Conservation (phyloP, 2,329 filamentous ascomycete genomes). For the Thermothelomyces thermophilus region DNA sequence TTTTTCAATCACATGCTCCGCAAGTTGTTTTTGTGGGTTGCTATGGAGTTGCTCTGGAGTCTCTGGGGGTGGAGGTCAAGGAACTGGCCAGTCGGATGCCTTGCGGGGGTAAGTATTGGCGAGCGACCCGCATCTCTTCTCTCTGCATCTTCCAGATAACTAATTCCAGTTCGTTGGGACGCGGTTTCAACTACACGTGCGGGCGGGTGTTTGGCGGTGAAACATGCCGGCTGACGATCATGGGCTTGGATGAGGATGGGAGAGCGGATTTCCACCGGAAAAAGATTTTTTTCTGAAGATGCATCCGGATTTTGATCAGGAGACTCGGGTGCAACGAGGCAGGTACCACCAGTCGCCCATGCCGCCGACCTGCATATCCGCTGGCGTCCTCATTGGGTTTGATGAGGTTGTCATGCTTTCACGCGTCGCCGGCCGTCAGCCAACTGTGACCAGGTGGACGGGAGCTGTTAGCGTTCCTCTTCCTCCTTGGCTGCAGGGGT, state of each 20-base stretch:
- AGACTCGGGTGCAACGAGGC: not conserved
- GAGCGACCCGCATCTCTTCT: constrained; percentile 4
- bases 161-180: constrained; percentile 8
- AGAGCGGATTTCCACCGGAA: not conserved
- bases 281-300: not conserved
- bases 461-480: not conserved
- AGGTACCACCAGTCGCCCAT: not conserved
- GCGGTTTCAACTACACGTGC: not conserved
- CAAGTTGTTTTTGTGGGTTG: constrained; percentile 14
- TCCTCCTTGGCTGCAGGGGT: constrained; percentile 6
- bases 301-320: not conserved
- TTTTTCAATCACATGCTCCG: constrained; percentile 22
- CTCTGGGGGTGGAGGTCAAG: not conserved
- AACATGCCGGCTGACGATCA: not conserved
- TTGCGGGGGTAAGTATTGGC: not conserved
- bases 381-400: constrained; percentile 18
- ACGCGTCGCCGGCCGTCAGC: not conserved
- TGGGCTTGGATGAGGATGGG: not conserved
- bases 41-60: not conserved
- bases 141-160: not conserved
- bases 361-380: constrained; percentile 6
- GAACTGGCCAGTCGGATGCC: not conserved
- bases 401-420: constrained; percentile 21
- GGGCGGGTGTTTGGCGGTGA: not conserved
- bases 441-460: constrained; percentile 4